Evolutionary conservation across 148 eudicot genomes (phyloP).

Genomic region (Persicaria maculosa): DNA sequence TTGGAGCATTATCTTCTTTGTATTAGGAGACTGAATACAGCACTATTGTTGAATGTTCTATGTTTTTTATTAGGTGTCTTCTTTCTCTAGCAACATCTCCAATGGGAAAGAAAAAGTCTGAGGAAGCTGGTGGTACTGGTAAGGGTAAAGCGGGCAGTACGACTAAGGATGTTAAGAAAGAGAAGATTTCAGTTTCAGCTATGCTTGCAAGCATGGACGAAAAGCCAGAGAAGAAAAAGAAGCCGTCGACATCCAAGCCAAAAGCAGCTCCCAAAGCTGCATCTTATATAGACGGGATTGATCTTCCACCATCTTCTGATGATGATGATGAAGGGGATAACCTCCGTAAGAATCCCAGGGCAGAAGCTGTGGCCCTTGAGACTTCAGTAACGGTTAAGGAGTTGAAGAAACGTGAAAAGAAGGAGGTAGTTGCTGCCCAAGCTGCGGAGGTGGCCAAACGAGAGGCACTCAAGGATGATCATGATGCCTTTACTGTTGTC

Average conservation of each 20-base stretch:
- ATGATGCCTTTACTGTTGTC: conserved; percentile 54
- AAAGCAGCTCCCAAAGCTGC: conserved; percentile 31
- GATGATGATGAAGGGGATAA: conserved; percentile 23
- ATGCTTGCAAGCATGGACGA: conserved; percentile 38
- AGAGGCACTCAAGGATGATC: conserved; percentile 53
- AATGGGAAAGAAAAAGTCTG: conserved; percentile 42
- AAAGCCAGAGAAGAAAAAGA: conserved; percentile 39
- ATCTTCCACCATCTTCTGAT: conserved; percentile 52
- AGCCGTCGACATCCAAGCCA: conserved; percentile 35
- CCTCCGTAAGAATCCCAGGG: conserved; percentile 15
- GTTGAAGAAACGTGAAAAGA: conserved; percentile 50
- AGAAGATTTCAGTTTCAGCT: conserved; percentile 35
- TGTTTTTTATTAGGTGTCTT: background rate
- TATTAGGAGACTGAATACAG: too few species aligned
- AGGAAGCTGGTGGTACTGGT: conserved; percentile 19
- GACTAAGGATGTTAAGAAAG: conserved; percentile 34
- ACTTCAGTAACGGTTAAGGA: conserved; percentile 34
- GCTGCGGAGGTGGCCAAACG: conserved; percentile 34
- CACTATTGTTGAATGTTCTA: too few species aligned
- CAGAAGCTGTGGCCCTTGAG: conserved; percentile 20
- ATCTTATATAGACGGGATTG: conserved; percentile 39
- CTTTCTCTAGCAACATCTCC: background rate
- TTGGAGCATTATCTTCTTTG: too few species aligned
- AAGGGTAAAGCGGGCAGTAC: conserved; percentile 25
- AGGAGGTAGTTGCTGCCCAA: conserved; percentile 34